Base-by-base conservation (phyloP, 352 stramenopile genomes). In the Phytophthora idaei region DNA sequence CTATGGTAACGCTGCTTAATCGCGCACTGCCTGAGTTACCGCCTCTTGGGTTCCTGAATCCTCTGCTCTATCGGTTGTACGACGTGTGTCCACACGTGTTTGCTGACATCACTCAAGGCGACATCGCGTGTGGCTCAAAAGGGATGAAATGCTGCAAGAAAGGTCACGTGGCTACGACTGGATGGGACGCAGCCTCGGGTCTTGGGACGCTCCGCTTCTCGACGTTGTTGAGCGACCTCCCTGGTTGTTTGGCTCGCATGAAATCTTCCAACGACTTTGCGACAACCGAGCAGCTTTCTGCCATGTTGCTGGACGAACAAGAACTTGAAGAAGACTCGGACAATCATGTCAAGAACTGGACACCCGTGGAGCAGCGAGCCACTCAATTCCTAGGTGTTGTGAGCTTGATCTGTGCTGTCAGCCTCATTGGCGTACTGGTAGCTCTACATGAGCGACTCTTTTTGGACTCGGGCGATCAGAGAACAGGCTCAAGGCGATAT, bases 131-230 rank as follows among this genome's bases (percentile, higher is more conserved):
- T 21, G 83, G 82, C 3, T 74, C 66, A 1, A 67, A 57, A 1
- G 74, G 63, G 14, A 81, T 82, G 71, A 29, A 55, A 29, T 94
- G 86, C 54, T 94, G 86, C 29, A 36, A 60, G 6, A 57, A 65
- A 17, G 84, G 86, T 15, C 76, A 90, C 52, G 39, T 32, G 8
- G 84, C 86, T 1, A 80, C 53, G 4, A 25, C 62, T n/a, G 86
- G 86, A 42, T 94, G 85, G 84, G 86, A 94, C 44, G 80, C 85
- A 7, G 61, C 84, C 15, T 90, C 84, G 2, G 86, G 85, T 25
- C 78, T 91, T 2, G 81, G 85, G 8, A 87, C 83, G 1, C 57
- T 92, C 31, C 70, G 72, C 3, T 87, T 91, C 27, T 46, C 57
- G 0, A 56, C 66, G 15, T 78, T 90, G 10, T 64, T 78, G 5